Conservation (phyloP, 768 basidiomycete genomes). For the Pisolithus marmoratus region DNA sequence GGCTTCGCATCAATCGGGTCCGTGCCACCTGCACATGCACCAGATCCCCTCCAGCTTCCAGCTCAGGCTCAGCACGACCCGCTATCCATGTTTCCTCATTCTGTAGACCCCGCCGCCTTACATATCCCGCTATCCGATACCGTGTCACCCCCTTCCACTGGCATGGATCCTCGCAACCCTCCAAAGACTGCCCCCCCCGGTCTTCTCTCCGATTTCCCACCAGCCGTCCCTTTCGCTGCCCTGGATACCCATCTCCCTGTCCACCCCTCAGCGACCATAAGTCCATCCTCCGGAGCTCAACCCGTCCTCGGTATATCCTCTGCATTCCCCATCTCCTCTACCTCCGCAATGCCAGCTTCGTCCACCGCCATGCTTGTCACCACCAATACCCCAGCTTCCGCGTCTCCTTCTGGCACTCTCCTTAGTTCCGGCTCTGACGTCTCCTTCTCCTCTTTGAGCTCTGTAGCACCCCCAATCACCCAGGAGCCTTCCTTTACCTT, state of each 20-base stretch:
- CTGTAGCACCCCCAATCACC: conserved; percentile 1
- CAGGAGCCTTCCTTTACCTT: conserved; percentile 22
- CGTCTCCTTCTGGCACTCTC: conserved; percentile 15
- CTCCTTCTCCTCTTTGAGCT: conserved; percentile 17
- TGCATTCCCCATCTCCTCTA: conserved; percentile 16
- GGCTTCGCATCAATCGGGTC: conserved; percentile 7
- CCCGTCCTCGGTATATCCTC: conserved; percentile 35
- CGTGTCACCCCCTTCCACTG: conserved; percentile 22
- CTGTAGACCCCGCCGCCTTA: conserved; percentile 28
- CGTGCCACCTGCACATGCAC: conserved; percentile 4
- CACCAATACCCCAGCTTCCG: conserved; percentile 10
- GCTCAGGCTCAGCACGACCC: conserved; percentile 27
- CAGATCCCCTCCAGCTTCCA: conserved; percentile 12
- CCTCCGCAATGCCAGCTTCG: conserved; percentile 1
- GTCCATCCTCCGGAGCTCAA: conserved; percentile 29
- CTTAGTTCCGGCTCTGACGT: conserved; percentile 18
- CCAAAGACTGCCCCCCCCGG: conserved; percentile 20
- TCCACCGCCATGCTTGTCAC: conserved; percentile 1
- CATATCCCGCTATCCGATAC: conserved; percentile 38
- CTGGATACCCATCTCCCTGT: conserved; percentile 28
- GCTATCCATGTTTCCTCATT: conserved; percentile 30
- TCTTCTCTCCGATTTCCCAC: conserved; percentile 39
- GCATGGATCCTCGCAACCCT: conserved; percentile 27
- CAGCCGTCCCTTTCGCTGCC: conserved; percentile 32
- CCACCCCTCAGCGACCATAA: conserved; percentile 16